Evolutionary conservation across 306 rosid genomes (phyloP).

Genomic region (Delonix regia): DNA sequence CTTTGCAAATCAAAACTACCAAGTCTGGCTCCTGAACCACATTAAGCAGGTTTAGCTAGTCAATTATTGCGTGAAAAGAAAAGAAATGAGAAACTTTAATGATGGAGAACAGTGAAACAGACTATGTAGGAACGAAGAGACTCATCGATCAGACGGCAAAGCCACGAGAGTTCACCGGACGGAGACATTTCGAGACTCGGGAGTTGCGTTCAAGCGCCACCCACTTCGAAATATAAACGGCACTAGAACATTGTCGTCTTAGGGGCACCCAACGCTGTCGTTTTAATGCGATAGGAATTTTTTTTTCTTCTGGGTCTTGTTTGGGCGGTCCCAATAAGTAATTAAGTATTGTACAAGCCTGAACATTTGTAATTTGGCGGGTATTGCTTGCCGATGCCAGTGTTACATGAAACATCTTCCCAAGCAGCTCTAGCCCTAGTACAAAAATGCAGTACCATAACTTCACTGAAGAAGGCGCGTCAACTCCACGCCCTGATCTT

Average conservation of each 20-base stretch:
- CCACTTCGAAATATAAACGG: background rate
- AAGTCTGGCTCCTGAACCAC: conserved; percentile 45
- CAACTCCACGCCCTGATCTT: conserved; percentile 72
- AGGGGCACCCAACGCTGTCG: background rate
- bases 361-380: conserved; percentile 16
- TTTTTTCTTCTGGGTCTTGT: background rate
- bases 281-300: background rate
- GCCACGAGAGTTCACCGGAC: conserved; percentile 49
- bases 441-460: conserved; percentile 59
- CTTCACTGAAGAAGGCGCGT: conserved; percentile 67
- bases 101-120: conserved; percentile 32
- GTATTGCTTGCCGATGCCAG: conserved; percentile 39
- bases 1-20: conserved; percentile 31
- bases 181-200: conserved; percentile 35
- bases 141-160: conserved; percentile 59
- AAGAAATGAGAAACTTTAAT: background rate
- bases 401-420: conserved; percentile 22
- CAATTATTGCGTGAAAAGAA: background rate
- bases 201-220: background rate
- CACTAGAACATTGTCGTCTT: background rate
- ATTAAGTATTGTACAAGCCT: background rate
- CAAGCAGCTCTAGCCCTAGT: conserved; percentile 45
- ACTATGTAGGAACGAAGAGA: conserved; percentile 63
- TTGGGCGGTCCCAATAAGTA: background rate
- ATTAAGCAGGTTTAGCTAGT: background rate